Evolutionary conservation across 2,329 filamentous ascomycete species (phyloP).

Genomic region (Cercospora sp.): DNA sequence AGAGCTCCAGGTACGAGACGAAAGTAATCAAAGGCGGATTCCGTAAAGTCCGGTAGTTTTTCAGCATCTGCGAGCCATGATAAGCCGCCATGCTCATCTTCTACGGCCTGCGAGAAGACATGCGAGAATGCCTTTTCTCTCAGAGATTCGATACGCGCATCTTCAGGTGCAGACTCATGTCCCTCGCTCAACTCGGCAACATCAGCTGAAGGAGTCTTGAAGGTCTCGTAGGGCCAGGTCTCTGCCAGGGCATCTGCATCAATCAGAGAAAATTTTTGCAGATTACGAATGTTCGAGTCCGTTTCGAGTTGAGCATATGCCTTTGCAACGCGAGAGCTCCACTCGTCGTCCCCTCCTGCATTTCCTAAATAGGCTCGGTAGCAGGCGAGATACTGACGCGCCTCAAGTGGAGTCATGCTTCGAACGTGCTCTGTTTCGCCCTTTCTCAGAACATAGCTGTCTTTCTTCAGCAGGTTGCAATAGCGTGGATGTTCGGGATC

Average conservation of each 20-base stretch:
- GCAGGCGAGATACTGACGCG: not conserved
- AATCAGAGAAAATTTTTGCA: not conserved
- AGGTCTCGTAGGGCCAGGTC: slow-evolving; percentile 3
- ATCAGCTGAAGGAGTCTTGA: not conserved
- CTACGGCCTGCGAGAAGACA: slow-evolving; percentile 2
- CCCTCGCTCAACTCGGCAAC: too few relatives aligned
- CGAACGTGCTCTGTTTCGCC: not conserved
- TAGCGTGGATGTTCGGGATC: slow-evolving; percentile 8
- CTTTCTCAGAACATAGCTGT: not conserved
- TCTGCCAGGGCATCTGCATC: not conserved
- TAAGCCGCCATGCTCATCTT: not conserved
- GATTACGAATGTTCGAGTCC: not conserved
- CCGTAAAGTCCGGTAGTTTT: not conserved
- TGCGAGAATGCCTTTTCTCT: not conserved
- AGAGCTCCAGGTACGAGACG: too few relatives aligned
- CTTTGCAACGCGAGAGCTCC: not conserved
- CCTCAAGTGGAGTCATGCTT: not conserved
- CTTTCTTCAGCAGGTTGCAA: not conserved
- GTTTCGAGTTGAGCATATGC: not conserved
- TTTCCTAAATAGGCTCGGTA: not conserved
- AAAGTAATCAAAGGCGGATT: too few relatives aligned
- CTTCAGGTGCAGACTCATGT: too few relatives aligned
- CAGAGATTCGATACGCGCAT: not conserved
- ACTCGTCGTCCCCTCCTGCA: not conserved
- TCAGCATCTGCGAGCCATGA: slow-evolving; percentile 7